Evolutionary conservation across 805 yeast genomes (phyloP).

Genomic region (Cyberlindnera japonica): DNA sequence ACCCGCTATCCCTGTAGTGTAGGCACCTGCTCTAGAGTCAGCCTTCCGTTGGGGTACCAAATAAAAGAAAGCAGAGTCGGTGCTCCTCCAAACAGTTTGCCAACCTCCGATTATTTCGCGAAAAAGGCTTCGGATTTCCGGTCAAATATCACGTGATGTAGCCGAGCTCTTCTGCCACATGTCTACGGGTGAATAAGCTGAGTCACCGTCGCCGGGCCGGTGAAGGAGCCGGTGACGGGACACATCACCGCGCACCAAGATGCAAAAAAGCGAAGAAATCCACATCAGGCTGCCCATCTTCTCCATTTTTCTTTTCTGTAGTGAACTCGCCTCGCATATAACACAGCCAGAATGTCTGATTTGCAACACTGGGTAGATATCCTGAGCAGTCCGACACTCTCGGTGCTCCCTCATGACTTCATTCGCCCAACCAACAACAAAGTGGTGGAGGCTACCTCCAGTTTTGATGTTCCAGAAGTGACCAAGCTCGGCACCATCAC

Average conservation of each 20-base stretch:
- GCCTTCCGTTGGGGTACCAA: no score
- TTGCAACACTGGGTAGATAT: conserved; percentile 58
- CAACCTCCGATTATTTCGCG: no score
- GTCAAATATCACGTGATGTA: no score
- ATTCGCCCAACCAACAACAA: conserved; percentile 70
- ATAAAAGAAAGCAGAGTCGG: no score
- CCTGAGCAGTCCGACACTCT: conserved; percentile 77
- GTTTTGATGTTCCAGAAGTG: conserved; percentile 32
- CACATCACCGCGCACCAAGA: no score
- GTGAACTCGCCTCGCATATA: neutral
- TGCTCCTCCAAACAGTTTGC: no score
- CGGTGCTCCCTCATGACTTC: conserved; percentile 85
- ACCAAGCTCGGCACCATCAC: conserved; percentile 21
- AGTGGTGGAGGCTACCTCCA: conserved; percentile 56
- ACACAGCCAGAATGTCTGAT: conserved; percentile 17
- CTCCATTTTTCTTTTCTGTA: neutral
- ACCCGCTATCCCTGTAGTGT: no score
- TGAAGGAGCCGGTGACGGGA: neutral
- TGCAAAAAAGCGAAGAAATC: conserved; percentile 1
- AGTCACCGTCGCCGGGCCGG: neutral
- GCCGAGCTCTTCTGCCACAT: no score
- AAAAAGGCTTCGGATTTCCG: no score
- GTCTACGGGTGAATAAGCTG: no score
- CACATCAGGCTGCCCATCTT: neutral
- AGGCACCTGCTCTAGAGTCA: no score